These are phyloP conservation scores for Dissophora globulifera DNA, from an alignment of 192 early-diverging fungal species.

Conservation along the genomic window DNA sequence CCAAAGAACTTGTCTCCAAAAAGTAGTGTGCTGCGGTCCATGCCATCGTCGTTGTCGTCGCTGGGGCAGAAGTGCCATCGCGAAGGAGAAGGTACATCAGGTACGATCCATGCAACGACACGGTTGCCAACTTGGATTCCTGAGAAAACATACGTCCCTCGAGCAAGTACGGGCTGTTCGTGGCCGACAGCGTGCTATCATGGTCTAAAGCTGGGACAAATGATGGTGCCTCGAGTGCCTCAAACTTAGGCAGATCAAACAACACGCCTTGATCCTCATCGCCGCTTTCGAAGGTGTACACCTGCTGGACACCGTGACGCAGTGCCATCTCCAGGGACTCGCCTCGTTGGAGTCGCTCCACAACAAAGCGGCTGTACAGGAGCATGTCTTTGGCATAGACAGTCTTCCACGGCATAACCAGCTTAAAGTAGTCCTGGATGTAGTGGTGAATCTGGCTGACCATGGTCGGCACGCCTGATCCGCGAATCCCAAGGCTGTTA, in stretches of 20 bases:
- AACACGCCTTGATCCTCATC: constrained; percentile 12
- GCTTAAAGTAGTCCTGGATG: constrained; percentile 42
- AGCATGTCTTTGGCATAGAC: constrained; percentile 61
- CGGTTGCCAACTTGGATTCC: constrained; percentile 64
- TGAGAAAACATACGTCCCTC: constrained; percentile 64
- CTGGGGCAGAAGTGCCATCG: no score
- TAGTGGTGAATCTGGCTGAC: constrained; percentile 56
- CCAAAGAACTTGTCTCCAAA: constrained; percentile 59
- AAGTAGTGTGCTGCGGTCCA: constrained; percentile 56
- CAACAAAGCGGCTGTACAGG: constrained; percentile 54
- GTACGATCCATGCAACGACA: constrained; percentile 66
- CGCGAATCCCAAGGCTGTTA: constrained; percentile 59
- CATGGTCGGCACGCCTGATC: constrained; percentile 45
- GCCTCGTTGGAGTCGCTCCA: constrained; percentile 65
- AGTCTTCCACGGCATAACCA: constrained; percentile 31
- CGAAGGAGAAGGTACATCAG: constrained; percentile 56
- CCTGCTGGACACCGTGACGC: constrained; percentile 57
- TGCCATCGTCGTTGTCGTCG: constrained; percentile 22
- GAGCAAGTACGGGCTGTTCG: constrained; percentile 59
- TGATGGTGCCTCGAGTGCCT: constrained; percentile 17
- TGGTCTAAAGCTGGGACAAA: constrained; percentile 17
- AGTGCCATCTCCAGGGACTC: constrained; percentile 54
- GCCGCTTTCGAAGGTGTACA: constrained; percentile 49
- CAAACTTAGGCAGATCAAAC: constrained; percentile 17
- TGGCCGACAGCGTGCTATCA: constrained; percentile 37